Evolutionary conservation across 768 basidiomycete genomes (phyloP), one percentile per base, ranked within the genome.

Genomic region (Rubroboletus pulcherrimus): DNA sequence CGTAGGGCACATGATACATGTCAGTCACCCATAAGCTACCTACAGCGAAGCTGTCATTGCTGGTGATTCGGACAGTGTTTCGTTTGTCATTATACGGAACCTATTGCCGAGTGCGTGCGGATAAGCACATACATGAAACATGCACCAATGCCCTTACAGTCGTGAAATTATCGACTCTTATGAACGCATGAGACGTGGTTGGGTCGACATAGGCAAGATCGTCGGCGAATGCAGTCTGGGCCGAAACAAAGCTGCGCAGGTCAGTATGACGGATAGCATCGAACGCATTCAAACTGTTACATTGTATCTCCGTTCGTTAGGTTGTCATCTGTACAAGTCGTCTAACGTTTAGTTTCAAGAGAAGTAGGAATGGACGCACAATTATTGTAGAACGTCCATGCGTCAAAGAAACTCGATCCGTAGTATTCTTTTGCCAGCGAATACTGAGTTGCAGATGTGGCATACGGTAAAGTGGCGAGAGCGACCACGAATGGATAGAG

Each of bases 121-220:
- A 7, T 57, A 45, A 61, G 43, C 30, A 52, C 48, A 7, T 15
- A 11, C 4, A 6, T 9, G 26, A 49, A 42, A 58, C 7, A 29
- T 11, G 12, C 30, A 15, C 29, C 2, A 38, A 17, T 41, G 56
- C 63, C 17, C 67, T 67, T 17, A 88, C 79, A 1, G 64, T 74
- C 1, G 84, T 76, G 30, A 78, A 81, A 66, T 90, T 89, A 72
- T 91, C 89, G 12, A 91, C 87, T 63, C 79, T 81, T 65, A 91
- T 86, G 63, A 91, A 82, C 2, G 88, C 89, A 57, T 86, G 86
- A 14, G 84, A 85, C 4, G 87, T 85, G 17, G 74, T 59, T 8
- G 77, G 29, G 59, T 91, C 85, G 41, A 88, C 78, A 62, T 78
- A 88, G 2, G 85, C 80, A 35, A 89, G 81, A 54, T 79, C 69